Base-by-base conservation (phyloP, 805 yeast species). In the Schwanniomyces occidentalis region DNA sequence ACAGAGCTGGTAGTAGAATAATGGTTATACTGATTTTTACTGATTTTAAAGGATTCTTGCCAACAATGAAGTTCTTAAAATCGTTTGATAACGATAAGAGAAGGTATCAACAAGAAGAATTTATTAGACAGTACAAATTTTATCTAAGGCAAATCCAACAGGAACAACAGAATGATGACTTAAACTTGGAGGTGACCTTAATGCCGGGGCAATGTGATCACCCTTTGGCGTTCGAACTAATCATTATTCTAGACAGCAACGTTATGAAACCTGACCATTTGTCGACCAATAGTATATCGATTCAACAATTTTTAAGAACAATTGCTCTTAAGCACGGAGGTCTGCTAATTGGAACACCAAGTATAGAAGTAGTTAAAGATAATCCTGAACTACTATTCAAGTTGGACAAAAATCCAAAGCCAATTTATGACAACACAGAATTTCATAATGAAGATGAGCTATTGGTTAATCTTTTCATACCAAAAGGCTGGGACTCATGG, bases 401-500 rank as follows among this genome's bases (percentile, higher is more conserved):
- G 34, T 2, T 30, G 10, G 34, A 37, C 10, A 28, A 21, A 12
- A 40, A 34, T 6, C 45, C 58, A 5, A 32, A 41, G 13, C 45
- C 54, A 3, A 46, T 51, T 13, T 41, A 46, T 10, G 45, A 45
- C 8, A 30, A 27, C 12, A 25, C n/a, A 15, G 28, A 25, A 9
- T n/a, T n/a, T n/a, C n/a, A 17, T 17, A 17, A 35, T 6, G 28
- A 42, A 1, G 22, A 27, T 9, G 32, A 32, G 4, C 25, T 44
- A 15, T 20, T 38, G 3, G 34, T 36, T 28, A 7, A 17, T 27
- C 46, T 66, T 19, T 42, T 55, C 14, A 63, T 80, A 2, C 81
- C 82, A 0, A 37, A 40, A 5, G 78, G 75, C 0, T 61, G 71
- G 60, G 88, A 82, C 42, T 56, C 80, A 3, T 62, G 71, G 65